Conservation (phyloP, 345 rosid genomes). For the Turnera subulata region DNA sequence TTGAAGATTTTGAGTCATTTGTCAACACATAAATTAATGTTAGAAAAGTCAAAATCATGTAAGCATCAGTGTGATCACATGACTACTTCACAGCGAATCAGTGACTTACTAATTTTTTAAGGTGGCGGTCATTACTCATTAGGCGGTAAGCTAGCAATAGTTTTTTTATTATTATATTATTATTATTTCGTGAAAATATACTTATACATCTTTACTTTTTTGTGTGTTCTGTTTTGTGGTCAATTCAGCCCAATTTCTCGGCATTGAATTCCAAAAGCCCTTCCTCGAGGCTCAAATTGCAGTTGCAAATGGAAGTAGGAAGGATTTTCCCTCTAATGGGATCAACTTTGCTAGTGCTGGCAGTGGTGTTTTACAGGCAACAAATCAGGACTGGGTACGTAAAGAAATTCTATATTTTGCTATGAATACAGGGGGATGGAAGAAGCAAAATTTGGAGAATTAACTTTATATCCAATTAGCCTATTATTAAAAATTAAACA, state of each 20-base stretch:
- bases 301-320: conserved; percentile 42
- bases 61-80: too few species aligned
- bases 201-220: not conserved
- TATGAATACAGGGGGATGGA: too few species aligned
- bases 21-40: not conserved
- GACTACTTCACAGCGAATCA: too few species aligned
- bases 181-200: not conserved
- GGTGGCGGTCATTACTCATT: not conserved
- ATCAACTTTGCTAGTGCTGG: conserved; percentile 70
- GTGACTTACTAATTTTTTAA: not conserved
- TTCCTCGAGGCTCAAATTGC: conserved; percentile 37
- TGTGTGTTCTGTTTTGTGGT: not conserved
- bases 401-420: not conserved
- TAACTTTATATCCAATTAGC: too few species aligned
- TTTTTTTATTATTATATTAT: not conserved
- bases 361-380: conserved; percentile 50
- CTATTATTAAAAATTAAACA: too few species aligned
- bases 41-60: too few species aligned
- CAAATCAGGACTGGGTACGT: conserved; percentile 28
- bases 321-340: conserved; percentile 45
- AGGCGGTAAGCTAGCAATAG: not conserved
- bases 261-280: conserved; percentile 47
- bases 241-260: conserved; percentile 38
- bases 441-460: too few species aligned
- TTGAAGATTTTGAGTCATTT: too few species aligned